These are phyloP conservation scores for Dendrothele bispora DNA, from an alignment of 768 basidiomycete genomes.

Conservation along the genomic window DNA sequence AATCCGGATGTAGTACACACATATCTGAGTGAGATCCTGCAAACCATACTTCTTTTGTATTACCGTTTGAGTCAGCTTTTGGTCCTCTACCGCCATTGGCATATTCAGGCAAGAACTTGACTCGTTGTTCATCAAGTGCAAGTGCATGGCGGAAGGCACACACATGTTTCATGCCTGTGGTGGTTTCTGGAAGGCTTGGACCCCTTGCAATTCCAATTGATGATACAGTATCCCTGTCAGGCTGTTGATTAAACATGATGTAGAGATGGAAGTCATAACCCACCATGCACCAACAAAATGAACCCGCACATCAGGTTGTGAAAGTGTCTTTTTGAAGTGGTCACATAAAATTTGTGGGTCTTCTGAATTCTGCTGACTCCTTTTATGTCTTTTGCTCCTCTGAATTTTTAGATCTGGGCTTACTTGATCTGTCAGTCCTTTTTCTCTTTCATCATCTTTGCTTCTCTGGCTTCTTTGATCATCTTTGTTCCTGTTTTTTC, in stretches of 20 bases:
- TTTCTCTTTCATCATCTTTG: not conserved
- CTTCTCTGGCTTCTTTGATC: not conserved
- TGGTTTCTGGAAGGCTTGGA: constrained; percentile 31
- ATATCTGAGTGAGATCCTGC: constrained; percentile 38
- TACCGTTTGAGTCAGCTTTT: too few relatives aligned
- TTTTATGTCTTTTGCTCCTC: too few relatives aligned
- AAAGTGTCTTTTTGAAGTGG: constrained; percentile 30
- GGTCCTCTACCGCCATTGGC: constrained; percentile 28
- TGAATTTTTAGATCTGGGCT: too few relatives aligned
- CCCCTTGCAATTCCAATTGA: constrained; percentile 39
- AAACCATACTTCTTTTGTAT: constrained; percentile 44
- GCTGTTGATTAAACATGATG: too few relatives aligned
- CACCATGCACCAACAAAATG: constrained; percentile 49
- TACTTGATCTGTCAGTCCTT: too few relatives aligned
- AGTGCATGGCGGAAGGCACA: constrained; percentile 47
- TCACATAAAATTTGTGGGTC: constrained; percentile 18
- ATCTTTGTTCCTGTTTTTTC: too few relatives aligned
- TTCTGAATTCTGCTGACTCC: too few relatives aligned
- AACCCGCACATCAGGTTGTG: constrained; percentile 28
- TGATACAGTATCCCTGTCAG: constrained; percentile 46
- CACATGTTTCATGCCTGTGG: constrained; percentile 28
- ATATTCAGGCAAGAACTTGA: constrained; percentile 48
- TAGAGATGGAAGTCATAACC: not conserved
- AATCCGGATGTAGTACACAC: too few relatives aligned
- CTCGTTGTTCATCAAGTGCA: constrained; percentile 46